These are phyloP conservation scores for Hordeum vulgare DNA, from an alignment of 176 grass and related monocot genomes.

Conservation along the genomic window MorexV3_pseudomolecules_assembly NC_058519.1:98943985-98944484, in stretches of 20 bases:
- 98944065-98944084: background rate
- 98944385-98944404: background rate
- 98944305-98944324: background rate
- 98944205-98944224: background rate
- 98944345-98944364: background rate
- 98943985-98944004: background rate
- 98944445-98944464: constrained; percentile 48
- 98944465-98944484: constrained; percentile 53
- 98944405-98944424: background rate
- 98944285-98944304: background rate
- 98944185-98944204: background rate
- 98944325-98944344: background rate
- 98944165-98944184: background rate
- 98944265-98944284: background rate
- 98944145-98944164: background rate
- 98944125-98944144: background rate
- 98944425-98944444: constrained; percentile 47
- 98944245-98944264: background rate
- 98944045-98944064: background rate
- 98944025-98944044: constrained; percentile 7
- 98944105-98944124: background rate
- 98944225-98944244: background rate
- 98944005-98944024: background rate
- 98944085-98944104: background rate
- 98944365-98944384: background rate